Evolutionary conservation across 2,329 filamentous ascomycete genomes (phyloP), one percentile per base, ranked within the genome.

Genomic region (Kalmusia sp.): DNA sequence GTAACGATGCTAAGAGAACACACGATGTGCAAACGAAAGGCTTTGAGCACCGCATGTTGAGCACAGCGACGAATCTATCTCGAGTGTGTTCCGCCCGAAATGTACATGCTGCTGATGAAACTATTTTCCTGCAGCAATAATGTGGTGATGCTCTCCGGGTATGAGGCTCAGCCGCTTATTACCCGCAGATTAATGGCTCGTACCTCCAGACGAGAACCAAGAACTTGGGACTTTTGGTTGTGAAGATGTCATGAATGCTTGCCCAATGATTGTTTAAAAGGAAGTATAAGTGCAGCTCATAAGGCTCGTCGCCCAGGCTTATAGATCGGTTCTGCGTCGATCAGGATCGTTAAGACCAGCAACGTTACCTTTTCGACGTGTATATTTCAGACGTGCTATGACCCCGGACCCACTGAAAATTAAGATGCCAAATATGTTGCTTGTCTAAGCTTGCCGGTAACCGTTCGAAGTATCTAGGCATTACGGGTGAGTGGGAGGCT

Each of bases 301-400:
- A 49, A 49, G 22, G 22, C 34, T 39, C 34, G 46, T 30, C 33
- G 34, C 46, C 34, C 19, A 40, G 46, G 31, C 8, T 17, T 19
- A 24, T 19, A 19, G 33, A n/a, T 35, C 6, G 8, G 33, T n/a
- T 35, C 33, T 11, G 33, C 33, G 14, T 35, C 33, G 12, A n/a
- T n/a, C 14, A n/a, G 33, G 27, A 6, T 28, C 27, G 27, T 7
- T 28, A 28, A 12, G 12, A 28, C 27, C 17, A 35, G 6, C 33
- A n/a, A n/a, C 15, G 33, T n/a, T n/a, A 6, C 6, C 17, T n/a
- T n/a, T 6, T 9, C 8, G 12, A 35, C 6, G 33, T 35, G 15
- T 35, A 35, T 35, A 35, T n/a, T n/a, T 19, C 6, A 35, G 33
- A 35, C 33, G 27, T 28, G n/a, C n/a, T 28, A 28, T 28, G 12